Base-by-base conservation (phyloP, 495 filamentous ascomycete species). In the Evansstolkia leycettana region DNA sequence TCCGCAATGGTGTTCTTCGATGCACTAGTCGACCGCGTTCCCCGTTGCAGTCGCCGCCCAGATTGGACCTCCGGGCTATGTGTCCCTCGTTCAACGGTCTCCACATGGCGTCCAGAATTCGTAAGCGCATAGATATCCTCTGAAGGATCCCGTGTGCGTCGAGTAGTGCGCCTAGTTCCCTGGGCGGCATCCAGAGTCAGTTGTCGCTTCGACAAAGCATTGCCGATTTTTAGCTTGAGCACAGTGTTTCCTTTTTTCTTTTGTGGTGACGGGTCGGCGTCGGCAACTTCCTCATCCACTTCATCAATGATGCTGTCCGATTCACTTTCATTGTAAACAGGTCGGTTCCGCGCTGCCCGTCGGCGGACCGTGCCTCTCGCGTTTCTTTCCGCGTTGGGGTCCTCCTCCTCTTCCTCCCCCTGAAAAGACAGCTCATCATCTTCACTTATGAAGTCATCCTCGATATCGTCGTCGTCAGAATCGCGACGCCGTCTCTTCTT, bases 41-140 rank as follows among this genome's bases (percentile, higher is more conserved):
- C 58, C 27, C 73, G 75, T 27, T 77, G 67, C 15, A 66, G 75
- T 2, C 67, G 59, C 37, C 77, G 67, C 31, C 54, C 54, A 17
- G 51, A 37, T 32, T 65, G 51, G 19, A 64, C 46, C 43, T 87
- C 82, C 1, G 84, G 86, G 41, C 73, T 85, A 26, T 54, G 66
- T 9, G 82, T 84, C 27, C 70, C 73, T 18, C 69, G 61, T 37
- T 69, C 55, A 18, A 77, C 62, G 10, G 72, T 62, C 36, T 71
- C 48, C 37, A 76, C 72, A 51, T 92, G 83, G 46, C 68, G 73
- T 9, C 86, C 86, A 2, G 85, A 92, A 46, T 77, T 78, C 0
- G 84, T 78, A 20, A 93, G 62, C 12, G 69, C 75, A 28, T 78
- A 60, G 10, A 80, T 66, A 11, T 78, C 70, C 26, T 74, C 73